A percentile compares a stretch with the other conserved stretches of the same genome.
phyloP scores from a whole-genome alignment of 805 yeast species.

The Candida stauntonica region DNA sequence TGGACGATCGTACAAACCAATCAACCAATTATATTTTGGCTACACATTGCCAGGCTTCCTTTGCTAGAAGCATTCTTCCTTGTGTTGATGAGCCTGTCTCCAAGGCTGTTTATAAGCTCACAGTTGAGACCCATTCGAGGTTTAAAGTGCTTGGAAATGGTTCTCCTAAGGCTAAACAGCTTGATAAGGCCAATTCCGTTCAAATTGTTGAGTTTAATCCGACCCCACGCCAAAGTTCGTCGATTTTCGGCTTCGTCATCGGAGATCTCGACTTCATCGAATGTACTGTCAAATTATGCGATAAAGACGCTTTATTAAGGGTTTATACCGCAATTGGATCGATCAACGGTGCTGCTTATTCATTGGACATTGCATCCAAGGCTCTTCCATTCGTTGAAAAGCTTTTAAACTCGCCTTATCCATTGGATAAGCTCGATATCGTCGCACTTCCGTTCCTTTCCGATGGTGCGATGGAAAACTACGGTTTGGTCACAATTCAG shows the following conservation, averaged over 20 bases:
- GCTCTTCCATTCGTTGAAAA: conserved; percentile 45
- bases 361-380: conserved; percentile 44
- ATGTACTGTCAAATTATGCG: conserved; percentile 28
- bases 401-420: conserved; percentile 44
- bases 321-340: conserved; percentile 55
- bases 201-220: conserved; percentile 41
- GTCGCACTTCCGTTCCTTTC: conserved; percentile 65
- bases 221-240: conserved; percentile 57
- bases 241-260: conserved; percentile 62
- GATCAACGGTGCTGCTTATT: conserved; percentile 40
- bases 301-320: no score
- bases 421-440: conserved; percentile 61
- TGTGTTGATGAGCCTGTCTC: conserved; percentile 60
- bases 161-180: conserved; percentile 28
- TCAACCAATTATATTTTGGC: conserved; percentile 53
- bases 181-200: conserved; percentile 19
- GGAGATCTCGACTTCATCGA: conserved; percentile 62
- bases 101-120: conserved; percentile 48
- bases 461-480: conserved; percentile 81
- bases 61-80: conserved; percentile 61
- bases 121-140: conserved; percentile 39
- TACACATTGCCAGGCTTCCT: conserved; percentile 70
- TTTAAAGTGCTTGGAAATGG: conserved; percentile 53
- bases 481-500: conserved; percentile 62
- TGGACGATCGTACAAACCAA: conserved; percentile 43